These are phyloP conservation scores for Acer yangbiense DNA, from an alignment of 345 rosid genomes.

Conservation along the genomic window DNA sequence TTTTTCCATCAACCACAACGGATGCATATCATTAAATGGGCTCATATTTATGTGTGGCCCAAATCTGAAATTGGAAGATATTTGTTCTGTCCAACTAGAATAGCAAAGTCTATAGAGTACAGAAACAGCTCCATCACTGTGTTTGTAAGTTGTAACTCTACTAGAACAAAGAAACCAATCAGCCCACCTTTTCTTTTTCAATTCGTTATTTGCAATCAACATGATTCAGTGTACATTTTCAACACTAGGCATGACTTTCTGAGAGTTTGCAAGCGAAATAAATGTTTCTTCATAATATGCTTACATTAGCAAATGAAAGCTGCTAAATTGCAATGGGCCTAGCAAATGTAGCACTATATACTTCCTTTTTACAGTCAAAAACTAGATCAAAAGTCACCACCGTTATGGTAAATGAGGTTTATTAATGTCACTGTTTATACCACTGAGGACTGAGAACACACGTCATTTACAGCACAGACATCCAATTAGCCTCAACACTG, in stretches of 20 bases:
- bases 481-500: neutral
- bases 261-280: neutral
- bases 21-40: neutral
- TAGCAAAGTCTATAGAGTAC: no score
- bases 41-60: neutral
- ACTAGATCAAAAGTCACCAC: conserved; percentile 18
- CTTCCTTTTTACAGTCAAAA: conserved; percentile 23
- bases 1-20: no score
- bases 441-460: conserved; percentile 20
- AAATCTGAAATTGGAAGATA: neutral
- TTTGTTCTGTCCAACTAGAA: neutral
- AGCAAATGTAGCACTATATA: conserved; percentile 11
- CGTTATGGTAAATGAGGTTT: conserved; percentile 17
- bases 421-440: conserved; percentile 17
- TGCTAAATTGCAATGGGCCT: neutral
- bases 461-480: conserved; percentile 53
- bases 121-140: no score
- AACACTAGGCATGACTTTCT: neutral
- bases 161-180: neutral
- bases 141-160: no score
- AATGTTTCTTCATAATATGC: neutral
- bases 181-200: neutral
- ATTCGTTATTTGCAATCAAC: neutral
- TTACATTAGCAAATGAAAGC: neutral
- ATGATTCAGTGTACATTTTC: no score